Base-by-base conservation (phyloP, 2,329 filamentous ascomycete genomes). In the Rutstroemia sp. region DNA sequence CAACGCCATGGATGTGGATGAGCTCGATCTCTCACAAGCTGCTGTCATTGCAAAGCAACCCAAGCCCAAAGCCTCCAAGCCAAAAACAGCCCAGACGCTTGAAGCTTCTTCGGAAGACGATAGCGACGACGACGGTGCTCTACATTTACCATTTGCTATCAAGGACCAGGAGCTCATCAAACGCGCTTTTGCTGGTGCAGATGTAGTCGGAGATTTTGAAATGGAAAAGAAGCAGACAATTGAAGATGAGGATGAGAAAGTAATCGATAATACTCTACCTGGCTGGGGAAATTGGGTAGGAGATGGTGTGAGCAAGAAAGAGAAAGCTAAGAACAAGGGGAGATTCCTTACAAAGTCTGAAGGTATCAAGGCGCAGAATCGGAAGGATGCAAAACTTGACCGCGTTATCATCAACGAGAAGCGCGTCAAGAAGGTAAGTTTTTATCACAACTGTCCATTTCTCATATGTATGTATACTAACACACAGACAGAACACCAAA, bases 211-310 rank as follows among this genome's bases (percentile, higher is more conserved):
- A 47, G 85, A 91, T 41, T 99, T 97, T 68, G 81, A 82, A 57
- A 79, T 79, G 39, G 92, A 97, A 69, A 97, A 97, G 74, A 79
- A 78, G 16, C 81, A 83, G 50, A 76, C 81, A 1, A 81, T 83
- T 18, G 79, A 82, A 30, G 88, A 89, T 18, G 91, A 96, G 71
- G 90, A 88, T 63, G 88, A 95, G 68, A 87, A 94, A 72, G 76
- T 90, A 56, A 74, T 91, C 30, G 90, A 92, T 69, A 87, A 87
- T 62, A 88, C 88, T n/a, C 79, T 99, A 5, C 91, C 91, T 0
- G 94, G 94, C 47, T 99, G 94, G 94, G 94, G 94, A 62, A 85
- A 79, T 66, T 96, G 94, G 94, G 81, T 88, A 5, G 94, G 94
- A 60, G 84, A 88, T 16, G 92, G 92, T 18, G 77, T 96, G 61